Percentiles rank a stretch among this genome's conserved stretches.
Conservation (phyloP, 2,329 filamentous ascomycete genomes). For the Beauveria brongniartii region DNA sequence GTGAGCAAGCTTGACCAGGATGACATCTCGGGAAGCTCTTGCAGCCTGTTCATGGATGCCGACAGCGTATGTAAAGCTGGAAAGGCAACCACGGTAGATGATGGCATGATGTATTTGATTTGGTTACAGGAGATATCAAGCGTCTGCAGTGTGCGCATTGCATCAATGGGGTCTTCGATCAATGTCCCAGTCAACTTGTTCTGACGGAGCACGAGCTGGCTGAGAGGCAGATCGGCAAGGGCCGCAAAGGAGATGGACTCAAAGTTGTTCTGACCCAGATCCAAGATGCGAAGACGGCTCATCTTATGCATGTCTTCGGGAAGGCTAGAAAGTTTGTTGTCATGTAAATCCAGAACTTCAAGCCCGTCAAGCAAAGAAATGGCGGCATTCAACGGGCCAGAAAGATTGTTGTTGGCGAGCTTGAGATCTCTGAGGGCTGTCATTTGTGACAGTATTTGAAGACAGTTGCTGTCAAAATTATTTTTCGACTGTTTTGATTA, state of each 20-base stretch:
- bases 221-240: conserved; percentile 59
- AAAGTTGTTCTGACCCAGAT: conserved; percentile 73
- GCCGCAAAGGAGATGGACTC: conserved; percentile 61
- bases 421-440: conserved; percentile 67
- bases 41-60: conserved; percentile 74
- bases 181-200: conserved; percentile 71
- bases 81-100: conserved; percentile 44
- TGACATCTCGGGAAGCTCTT: conserved; percentile 63
- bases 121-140: conserved; percentile 75
- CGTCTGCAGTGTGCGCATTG: conserved; percentile 58
- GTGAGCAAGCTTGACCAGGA: conserved; percentile 66
- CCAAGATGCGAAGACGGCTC: conserved; percentile 62
- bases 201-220: conserved; percentile 65
- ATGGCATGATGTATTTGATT: conserved; percentile 45
- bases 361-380: conserved; percentile 59
- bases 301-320: conserved; percentile 62
- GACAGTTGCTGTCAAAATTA: conserved; percentile 60
- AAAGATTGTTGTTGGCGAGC: conserved; percentile 68
- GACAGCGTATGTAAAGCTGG: conserved; percentile 67
- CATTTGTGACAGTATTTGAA: conserved; percentile 70
- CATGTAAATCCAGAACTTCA: conserved; percentile 73
- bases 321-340: conserved; percentile 67
- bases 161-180: conserved; percentile 52
- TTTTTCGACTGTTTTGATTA: conserved; percentile 53
- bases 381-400: conserved; percentile 56